Percentiles rank a stretch among this genome's conserved stretches.
phyloP scores from a whole-genome alignment of 805 yeast species.

The Hanseniaspora lachancei region DNA sequence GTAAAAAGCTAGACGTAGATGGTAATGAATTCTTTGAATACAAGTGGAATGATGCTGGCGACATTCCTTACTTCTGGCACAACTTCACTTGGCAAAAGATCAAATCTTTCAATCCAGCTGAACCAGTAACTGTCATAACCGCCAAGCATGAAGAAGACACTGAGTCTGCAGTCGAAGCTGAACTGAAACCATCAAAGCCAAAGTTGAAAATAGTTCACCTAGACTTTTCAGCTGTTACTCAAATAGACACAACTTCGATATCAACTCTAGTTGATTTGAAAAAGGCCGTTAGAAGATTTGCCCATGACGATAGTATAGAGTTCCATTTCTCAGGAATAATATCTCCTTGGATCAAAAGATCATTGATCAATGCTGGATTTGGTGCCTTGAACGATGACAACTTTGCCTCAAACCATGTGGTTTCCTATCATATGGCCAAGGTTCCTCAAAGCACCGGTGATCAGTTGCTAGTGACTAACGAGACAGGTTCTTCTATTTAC shows the following conservation, averaged over 20 bases:
- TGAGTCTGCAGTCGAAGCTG: slow-evolving; percentile 17
- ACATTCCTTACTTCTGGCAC: slow-evolving; percentile 28
- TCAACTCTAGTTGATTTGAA: slow-evolving; percentile 67
- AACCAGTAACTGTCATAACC: slow-evolving; percentile 14
- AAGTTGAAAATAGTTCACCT: slow-evolving; percentile 56
- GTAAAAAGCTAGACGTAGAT: slow-evolving; percentile 31
- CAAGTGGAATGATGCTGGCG: slow-evolving; percentile 86
- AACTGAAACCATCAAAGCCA: slow-evolving; percentile 37
- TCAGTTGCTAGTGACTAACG: not conserved
- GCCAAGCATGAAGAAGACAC: slow-evolving; percentile 16
- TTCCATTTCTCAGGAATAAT: slow-evolving; percentile 77
- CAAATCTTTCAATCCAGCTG: slow-evolving; percentile 16
- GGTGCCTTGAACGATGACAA: slow-evolving; percentile 41
- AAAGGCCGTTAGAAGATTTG: slow-evolving; percentile 56
- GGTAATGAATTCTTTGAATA: slow-evolving; percentile 33
- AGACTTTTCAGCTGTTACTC: slow-evolving; percentile 68
- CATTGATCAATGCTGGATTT: slow-evolving; percentile 62
- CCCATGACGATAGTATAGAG: slow-evolving; percentile 66
- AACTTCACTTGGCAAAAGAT: slow-evolving; percentile 5
- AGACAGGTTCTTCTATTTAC: slow-evolving; percentile 12
- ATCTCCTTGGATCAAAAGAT: slow-evolving; percentile 77
- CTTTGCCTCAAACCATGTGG: slow-evolving; percentile 25
- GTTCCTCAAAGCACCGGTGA: slow-evolving; percentile 15
- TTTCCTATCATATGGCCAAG: slow-evolving; percentile 23
- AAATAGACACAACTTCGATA: slow-evolving; percentile 65